Evolutionary conservation across 2,329 filamentous ascomycete genomes (phyloP).

Genomic region (Xylaria polymorpha): DNA sequence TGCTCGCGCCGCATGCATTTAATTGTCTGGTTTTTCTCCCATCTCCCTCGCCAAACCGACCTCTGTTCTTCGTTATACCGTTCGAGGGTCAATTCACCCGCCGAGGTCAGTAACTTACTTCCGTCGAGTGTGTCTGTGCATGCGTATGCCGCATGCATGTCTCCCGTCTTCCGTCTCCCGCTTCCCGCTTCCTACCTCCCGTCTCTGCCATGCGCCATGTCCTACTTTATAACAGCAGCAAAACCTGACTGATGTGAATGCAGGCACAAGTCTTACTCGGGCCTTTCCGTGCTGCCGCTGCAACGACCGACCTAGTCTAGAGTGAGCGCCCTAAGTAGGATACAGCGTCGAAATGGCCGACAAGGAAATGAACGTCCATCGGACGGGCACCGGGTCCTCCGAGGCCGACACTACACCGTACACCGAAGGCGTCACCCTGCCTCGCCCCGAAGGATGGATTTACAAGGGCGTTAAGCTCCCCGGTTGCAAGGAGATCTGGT

Average conservation of each 20-base stretch:
- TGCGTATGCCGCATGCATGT: slow-evolving; percentile 5
- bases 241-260: slow-evolving; percentile 13
- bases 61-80: slow-evolving; percentile 23
- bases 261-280: slow-evolving; percentile 15
- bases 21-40: slow-evolving; percentile 1
- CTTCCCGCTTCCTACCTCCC: neutral
- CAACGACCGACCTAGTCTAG: slow-evolving; percentile 7
- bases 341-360: slow-evolving; percentile 34
- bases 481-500: slow-evolving; percentile 67
- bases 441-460: slow-evolving; percentile 69
- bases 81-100: slow-evolving; percentile 29
- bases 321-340: slow-evolving; percentile 13
- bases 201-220: neutral
- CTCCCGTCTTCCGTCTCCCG: neutral
- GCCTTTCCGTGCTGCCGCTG: slow-evolving; percentile 5
- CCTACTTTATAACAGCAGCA: neutral
- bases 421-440: slow-evolving; percentile 36
- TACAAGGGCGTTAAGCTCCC: slow-evolving; percentile 72
- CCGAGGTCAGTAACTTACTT: slow-evolving; percentile 30
- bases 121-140: neutral
- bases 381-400: slow-evolving; percentile 26
- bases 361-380: slow-evolving; percentile 29
- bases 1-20: slow-evolving; percentile 19
- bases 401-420: slow-evolving; percentile 37
- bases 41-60: slow-evolving; percentile 18